Conservation (phyloP, 345 rosid species). For the Euphorbia pulcherrima region DNA sequence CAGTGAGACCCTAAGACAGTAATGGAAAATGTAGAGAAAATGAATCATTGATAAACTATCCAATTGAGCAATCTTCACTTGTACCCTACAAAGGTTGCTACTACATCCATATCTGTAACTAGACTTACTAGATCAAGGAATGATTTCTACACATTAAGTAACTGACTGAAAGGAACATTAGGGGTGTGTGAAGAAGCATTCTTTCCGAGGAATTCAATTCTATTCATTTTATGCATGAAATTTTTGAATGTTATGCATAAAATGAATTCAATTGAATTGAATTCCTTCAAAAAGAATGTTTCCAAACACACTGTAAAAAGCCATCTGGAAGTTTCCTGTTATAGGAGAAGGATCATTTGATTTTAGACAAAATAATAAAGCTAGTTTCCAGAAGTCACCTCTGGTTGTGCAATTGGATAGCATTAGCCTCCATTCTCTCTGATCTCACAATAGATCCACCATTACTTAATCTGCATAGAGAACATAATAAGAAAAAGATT, state of each 20-base stretch:
- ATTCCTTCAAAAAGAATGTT: too few relatives aligned
- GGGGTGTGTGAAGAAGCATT: too few relatives aligned
- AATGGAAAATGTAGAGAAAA: not conserved
- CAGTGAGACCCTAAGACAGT: not conserved
- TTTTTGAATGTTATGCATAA: too few relatives aligned
- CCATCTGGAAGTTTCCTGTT: too few relatives aligned
- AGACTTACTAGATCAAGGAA: too few relatives aligned
- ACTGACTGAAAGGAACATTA: not conserved
- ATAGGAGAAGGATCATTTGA: not conserved
- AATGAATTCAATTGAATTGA: too few relatives aligned
- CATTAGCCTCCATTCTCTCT: conserved; percentile 70
- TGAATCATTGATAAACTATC: not conserved
- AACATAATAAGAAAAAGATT: not conserved
- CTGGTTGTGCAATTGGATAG: conserved; percentile 44
- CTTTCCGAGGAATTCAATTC: too few relatives aligned
- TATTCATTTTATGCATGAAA: too few relatives aligned
- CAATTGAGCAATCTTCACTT: not conserved
- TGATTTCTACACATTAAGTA: not conserved
- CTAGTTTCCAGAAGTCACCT: conserved; percentile 30
- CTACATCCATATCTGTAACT: not conserved
- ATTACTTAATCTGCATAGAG: conserved; percentile 44
- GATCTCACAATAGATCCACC: conserved; percentile 75
- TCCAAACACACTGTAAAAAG: too few relatives aligned
- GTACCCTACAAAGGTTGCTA: not conserved
- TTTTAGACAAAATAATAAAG: not conserved